phyloP scores from a whole-genome alignment of 768 basidiomycete genomes.

The Lentinula sp. region DNA sequence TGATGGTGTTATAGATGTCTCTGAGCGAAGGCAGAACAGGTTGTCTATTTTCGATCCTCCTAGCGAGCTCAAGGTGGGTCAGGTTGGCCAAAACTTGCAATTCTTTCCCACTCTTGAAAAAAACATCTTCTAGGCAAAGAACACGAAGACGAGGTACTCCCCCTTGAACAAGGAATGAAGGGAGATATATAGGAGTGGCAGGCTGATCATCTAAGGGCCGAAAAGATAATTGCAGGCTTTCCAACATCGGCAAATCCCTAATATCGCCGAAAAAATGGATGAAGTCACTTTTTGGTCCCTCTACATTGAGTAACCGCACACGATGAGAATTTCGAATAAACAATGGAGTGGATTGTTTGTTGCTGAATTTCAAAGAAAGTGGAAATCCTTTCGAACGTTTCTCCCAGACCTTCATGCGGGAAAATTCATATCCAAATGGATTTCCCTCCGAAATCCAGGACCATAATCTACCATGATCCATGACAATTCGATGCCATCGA shows the following conservation, averaged over 20 bases:
- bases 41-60: neutral
- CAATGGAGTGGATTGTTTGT: neutral
- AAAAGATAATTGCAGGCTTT: neutral
- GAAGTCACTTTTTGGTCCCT: neutral
- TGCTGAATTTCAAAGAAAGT: neutral
- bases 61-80: neutral
- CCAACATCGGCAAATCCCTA: neutral
- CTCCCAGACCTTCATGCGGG: neutral
- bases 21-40: neutral
- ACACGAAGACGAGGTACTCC: neutral
- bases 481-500: neutral
- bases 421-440: neutral
- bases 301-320: neutral
- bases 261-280: neutral
- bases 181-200: neutral
- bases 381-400: constrained; percentile 2
- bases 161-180: neutral
- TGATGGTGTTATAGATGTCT: neutral
- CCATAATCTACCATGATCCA: neutral
- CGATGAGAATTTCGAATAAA: neutral
- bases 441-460: neutral
- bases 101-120: neutral
- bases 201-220: neutral
- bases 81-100: neutral
- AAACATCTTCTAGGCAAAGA: neutral